A percentile compares a stretch with the other conserved stretches of the same genome.
Conservation (phyloP, 2,329 filamentous ascomycete species). For the Aotearoamyces nothofagi region DNA sequence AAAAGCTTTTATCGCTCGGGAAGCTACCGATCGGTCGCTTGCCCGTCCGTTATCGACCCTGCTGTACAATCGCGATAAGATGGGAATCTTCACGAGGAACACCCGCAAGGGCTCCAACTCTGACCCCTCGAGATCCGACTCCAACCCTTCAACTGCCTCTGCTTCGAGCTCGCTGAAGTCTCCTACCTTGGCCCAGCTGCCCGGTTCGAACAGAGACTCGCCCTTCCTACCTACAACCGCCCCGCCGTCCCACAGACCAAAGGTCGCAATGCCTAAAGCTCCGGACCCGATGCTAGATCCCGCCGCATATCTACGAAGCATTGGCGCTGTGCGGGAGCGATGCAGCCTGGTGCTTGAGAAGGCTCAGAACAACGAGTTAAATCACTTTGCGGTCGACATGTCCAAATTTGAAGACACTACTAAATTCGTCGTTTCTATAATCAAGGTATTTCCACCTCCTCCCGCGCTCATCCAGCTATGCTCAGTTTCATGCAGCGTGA, state of each 20-base stretch:
- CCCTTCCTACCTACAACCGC: conserved; percentile 4
- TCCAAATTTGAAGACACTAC: conserved; percentile 52
- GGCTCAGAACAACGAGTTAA: conserved; percentile 51
- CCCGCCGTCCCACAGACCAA: conserved; percentile 37
- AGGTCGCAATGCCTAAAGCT: conserved; percentile 67
- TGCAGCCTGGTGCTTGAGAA: conserved; percentile 44
- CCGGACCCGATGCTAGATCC: conserved; percentile 83
- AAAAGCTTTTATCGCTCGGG: no score
- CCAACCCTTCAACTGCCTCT: conserved; percentile 1
- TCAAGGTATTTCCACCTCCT: conserved; percentile 48
- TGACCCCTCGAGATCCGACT: conserved; percentile 3
- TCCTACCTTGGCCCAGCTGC: neutral
- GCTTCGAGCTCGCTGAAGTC: conserved; percentile 3
- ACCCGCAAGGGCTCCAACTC: conserved; percentile 2
- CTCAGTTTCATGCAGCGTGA: conserved; percentile 20
- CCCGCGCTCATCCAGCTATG: no score
- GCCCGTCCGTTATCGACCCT: no score
- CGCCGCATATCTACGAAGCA: conserved; percentile 77
- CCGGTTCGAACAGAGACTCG: neutral
- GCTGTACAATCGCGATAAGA: no score
- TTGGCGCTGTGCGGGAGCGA: conserved; percentile 72
- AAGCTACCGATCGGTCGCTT: no score
- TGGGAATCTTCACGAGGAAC: conserved; percentile 4
- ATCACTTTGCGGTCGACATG: conserved; percentile 58
- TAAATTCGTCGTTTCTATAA: conserved; percentile 56